A percentile compares a stretch with the other conserved stretches of the same genome.
Conservation (phyloP, 129 eudicot genomes). For the Artemisia tridentata region DNA sequence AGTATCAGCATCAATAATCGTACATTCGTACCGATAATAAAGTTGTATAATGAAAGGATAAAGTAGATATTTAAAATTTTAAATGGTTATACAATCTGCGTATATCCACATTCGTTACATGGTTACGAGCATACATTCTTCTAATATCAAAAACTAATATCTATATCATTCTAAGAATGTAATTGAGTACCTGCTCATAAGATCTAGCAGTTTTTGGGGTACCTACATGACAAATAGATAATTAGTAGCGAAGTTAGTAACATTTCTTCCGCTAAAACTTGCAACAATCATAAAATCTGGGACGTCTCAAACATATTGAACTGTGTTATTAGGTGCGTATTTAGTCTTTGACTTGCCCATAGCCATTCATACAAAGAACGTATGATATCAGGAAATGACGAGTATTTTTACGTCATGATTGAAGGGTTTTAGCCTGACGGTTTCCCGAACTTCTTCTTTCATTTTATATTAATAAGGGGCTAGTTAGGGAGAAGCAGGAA, state of each 20-base stretch:
- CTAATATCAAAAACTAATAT: background rate
- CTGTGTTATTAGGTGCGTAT: background rate
- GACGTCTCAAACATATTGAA: background rate
- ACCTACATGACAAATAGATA: conserved; percentile 34
- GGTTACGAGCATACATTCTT: no score
- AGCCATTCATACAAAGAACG: background rate
- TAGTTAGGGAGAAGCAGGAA: no score
- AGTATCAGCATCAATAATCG: conserved; percentile 1
- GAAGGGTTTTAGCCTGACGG: background rate
- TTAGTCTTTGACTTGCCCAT: background rate
- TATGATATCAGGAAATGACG: background rate
- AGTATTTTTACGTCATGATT: background rate
- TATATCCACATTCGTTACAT: background rate
- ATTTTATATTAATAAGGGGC: no score
- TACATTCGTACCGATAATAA: background rate
- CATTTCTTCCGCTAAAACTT: background rate
- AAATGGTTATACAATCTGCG: background rate
- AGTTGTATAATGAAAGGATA: background rate
- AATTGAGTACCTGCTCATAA: conserved; percentile 47
- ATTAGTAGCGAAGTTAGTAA: conserved; percentile 11
- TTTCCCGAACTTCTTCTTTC: no score
- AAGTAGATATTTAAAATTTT: background rate
- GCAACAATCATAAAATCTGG: background rate
- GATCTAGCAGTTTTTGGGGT: conserved; percentile 59
- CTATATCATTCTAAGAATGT: background rate